These are phyloP conservation scores for Starmerella asiatica DNA, from an alignment of 805 yeast genomes.

Conservation along the genomic window DNA sequence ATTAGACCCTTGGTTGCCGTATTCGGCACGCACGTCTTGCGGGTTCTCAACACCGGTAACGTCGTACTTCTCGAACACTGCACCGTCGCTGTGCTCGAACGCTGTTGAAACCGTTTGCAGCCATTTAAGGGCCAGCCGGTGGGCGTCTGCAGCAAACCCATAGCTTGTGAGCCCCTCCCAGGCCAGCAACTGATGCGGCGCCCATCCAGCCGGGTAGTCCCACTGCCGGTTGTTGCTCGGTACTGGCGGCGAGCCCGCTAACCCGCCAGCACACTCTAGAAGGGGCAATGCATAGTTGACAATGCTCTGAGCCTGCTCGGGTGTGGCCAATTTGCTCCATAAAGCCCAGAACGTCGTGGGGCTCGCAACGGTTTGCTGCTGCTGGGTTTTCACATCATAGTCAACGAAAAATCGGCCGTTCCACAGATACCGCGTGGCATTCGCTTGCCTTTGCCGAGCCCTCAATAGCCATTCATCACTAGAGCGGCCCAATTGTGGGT, in stretches of 20 bases:
- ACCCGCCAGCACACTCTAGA: conserved; percentile 79
- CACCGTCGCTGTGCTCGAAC: conserved; percentile 84
- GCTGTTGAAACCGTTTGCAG: conserved; percentile 63
- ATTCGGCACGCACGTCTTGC: conserved; percentile 86
- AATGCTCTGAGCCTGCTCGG: conserved; percentile 53
- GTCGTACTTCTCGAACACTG: conserved; percentile 89
- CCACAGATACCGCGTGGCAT: conserved; percentile 67
- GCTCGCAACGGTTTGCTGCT: conserved; percentile 54
- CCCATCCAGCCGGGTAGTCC: conserved; percentile 99
- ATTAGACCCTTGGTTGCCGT: conserved; percentile 95
- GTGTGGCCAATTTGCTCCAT: conserved; percentile 63
- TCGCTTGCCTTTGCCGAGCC: conserved; percentile 41
- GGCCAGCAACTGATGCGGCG: conserved; percentile 90
- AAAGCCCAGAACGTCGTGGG: conserved; percentile 89
- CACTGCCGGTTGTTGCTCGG: conserved; percentile 62
- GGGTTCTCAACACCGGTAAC: conserved; percentile 74
- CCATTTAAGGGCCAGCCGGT: conserved; percentile 77
- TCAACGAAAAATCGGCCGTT: conserved; percentile 67
- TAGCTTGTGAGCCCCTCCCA: conserved; percentile 77
- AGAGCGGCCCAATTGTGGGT: conserved; percentile 37
- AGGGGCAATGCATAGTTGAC: conserved; percentile 45
- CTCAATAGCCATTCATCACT: conserved; percentile 48
- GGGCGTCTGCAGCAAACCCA: conserved; percentile 50
- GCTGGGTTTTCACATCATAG: conserved; percentile 48
- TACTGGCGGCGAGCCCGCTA: conserved; percentile 69